These are phyloP conservation scores for Cenchrus americanus DNA, from an alignment of 176 grass and related monocot genomes.

Conservation along the genomic window DNA sequence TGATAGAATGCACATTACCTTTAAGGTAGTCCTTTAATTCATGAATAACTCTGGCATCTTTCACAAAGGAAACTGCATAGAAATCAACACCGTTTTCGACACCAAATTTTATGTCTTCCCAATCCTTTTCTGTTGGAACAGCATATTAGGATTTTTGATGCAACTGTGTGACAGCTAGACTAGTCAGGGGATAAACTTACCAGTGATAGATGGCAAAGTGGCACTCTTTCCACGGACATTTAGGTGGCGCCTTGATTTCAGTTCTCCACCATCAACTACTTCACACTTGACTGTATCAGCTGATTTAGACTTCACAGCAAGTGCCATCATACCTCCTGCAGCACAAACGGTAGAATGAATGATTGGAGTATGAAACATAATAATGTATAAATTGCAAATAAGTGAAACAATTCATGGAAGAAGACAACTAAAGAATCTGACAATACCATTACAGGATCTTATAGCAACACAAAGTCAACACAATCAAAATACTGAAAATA, in stretches of 20 bases:
- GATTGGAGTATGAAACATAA: background rate
- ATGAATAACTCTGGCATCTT: constrained; percentile 91
- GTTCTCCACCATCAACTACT: constrained; percentile 93
- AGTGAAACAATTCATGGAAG: constrained; percentile 27
- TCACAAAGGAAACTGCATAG: constrained; percentile 99
- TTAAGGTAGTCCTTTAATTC: constrained; percentile 92
- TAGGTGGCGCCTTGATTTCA: constrained; percentile 95
- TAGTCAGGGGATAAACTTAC: constrained; percentile 44
- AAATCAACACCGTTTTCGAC: constrained; percentile 94
- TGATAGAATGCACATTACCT: constrained; percentile 53
- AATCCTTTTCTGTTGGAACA: constrained; percentile 86
- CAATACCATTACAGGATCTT: background rate
- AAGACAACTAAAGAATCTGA: constrained; percentile 14
- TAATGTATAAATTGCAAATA: constrained; percentile 31
- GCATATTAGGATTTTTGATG: constrained; percentile 33
- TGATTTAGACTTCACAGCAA: constrained; percentile 81
- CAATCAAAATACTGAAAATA: background rate
- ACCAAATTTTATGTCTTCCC: constrained; percentile 98
- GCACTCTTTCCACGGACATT: constrained; percentile 98
- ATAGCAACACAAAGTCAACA: constrained; percentile 17
- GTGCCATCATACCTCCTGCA: constrained; percentile 97
- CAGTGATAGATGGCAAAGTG: constrained; percentile 94
- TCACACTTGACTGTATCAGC: constrained; percentile 78
- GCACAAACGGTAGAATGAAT: constrained; percentile 25
- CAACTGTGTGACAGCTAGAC: constrained; percentile 29